Conservation (phyloP, 2,329 filamentous ascomycete genomes). For the Alternaria triticina region DNA sequence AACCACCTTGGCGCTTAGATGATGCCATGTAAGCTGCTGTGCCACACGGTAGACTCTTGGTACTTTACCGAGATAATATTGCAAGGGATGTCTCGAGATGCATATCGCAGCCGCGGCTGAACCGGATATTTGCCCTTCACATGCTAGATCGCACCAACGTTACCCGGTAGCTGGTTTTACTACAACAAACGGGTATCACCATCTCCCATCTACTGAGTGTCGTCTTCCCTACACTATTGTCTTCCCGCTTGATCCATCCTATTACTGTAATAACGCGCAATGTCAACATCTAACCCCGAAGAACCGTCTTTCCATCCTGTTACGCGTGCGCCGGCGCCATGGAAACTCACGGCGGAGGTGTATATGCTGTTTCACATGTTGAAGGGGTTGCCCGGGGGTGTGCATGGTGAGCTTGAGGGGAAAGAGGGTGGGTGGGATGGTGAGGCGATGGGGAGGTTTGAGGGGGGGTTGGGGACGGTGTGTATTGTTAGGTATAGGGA, state of each 20-base stretch:
- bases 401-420: constrained; percentile 37
- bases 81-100: neutral
- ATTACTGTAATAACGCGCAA: neutral
- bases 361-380: constrained; percentile 36
- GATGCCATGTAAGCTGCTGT: neutral
- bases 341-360: constrained; percentile 32
- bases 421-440: constrained; percentile 23
- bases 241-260: neutral
- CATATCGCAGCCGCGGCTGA: neutral
- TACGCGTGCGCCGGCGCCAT: constrained; percentile 28
- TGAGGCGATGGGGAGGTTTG: constrained; percentile 26
- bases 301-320: constrained; percentile 29
- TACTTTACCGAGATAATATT: neutral
- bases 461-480: constrained; percentile 34
- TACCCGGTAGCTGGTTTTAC: neutral
- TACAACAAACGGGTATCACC: neutral
- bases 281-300: neutral
- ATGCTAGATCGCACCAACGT: neutral
- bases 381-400: constrained; percentile 26
- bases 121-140: neutral
- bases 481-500: constrained; percentile 39
- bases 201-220: neutral
- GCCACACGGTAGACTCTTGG: neutral
- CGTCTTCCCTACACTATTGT: neutral
- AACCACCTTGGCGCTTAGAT: neutral